Conservation (phyloP, 768 basidiomycete species). For the Paxillus rubicundulus region DNA sequence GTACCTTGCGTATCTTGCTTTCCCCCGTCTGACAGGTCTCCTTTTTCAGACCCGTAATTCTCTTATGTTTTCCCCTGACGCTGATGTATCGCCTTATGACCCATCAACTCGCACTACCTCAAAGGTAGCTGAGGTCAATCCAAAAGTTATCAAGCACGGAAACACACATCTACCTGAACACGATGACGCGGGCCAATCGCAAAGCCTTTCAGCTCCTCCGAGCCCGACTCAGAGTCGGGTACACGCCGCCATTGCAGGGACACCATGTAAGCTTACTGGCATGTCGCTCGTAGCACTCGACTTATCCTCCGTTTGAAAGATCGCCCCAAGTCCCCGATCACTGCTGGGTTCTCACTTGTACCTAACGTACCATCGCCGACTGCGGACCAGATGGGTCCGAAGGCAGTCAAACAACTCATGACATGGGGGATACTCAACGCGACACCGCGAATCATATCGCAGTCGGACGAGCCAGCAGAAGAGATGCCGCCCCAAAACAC, state of each 20-base stretch:
- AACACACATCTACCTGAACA: conserved; percentile 82
- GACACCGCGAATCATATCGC: conserved; percentile 84
- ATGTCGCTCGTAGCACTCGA: background rate
- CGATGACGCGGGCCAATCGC: conserved; percentile 48
- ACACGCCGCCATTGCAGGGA: conserved; percentile 89
- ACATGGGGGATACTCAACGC: conserved; percentile 94
- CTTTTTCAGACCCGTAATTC: conserved; percentile 78
- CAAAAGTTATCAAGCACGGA: conserved; percentile 68
- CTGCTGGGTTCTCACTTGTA: conserved; percentile 69
- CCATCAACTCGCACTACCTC: conserved; percentile 31
- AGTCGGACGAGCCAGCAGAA: conserved; percentile 52
- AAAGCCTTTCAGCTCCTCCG: conserved; percentile 58
- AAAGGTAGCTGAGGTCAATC: conserved; percentile 38
- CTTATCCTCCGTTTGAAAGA: conserved; percentile 42
- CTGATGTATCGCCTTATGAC: conserved; percentile 79
- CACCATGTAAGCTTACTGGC: conserved; percentile 65
- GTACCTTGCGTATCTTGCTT: conserved; percentile 9
- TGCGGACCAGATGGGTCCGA: conserved; percentile 74
- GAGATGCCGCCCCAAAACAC: conserved; percentile 45
- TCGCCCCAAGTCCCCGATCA: conserved; percentile 55
- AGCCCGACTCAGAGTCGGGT: conserved; percentile 91
- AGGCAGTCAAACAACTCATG: conserved; percentile 89
- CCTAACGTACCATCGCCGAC: conserved; percentile 86
- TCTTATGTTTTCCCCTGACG: conserved; percentile 93
- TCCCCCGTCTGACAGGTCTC: background rate